Conservation (phyloP, 257 asterid species). For the Capsicum chinense region DNA sequence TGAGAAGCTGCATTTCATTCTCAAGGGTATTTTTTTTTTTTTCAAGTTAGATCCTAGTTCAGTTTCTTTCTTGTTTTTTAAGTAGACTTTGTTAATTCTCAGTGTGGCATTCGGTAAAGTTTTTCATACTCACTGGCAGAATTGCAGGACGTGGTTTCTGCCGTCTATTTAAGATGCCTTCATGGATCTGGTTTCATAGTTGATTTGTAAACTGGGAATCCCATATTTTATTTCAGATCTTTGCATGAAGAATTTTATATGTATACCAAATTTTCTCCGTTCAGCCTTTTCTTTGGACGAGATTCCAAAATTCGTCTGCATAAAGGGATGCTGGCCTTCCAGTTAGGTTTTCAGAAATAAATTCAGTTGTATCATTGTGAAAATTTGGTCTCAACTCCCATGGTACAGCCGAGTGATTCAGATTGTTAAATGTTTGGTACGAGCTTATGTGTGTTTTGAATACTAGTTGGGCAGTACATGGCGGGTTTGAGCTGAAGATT, state of each 20-base stretch:
- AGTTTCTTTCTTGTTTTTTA: not conserved
- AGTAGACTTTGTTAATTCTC: not conserved
- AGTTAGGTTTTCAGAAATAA: not conserved
- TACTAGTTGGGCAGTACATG: no score
- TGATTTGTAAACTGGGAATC: not conserved
- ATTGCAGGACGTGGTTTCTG: not conserved
- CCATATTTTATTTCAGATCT: not conserved
- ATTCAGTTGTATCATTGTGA: not conserved
- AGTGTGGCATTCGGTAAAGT: not conserved
- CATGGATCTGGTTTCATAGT: not conserved
- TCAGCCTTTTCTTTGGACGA: not conserved
- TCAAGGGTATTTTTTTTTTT: not conserved
- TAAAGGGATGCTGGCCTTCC: not conserved
- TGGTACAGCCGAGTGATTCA: not conserved
- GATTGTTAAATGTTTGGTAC: not conserved
- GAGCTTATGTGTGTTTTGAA: no score
- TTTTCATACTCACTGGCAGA: not conserved
- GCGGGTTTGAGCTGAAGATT: no score
- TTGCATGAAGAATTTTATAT: not conserved
- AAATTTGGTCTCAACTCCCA: not conserved
- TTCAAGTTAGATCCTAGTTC: not conserved
- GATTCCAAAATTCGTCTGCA: not conserved
- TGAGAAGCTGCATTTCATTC: constrained; percentile 53
- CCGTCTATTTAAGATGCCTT: constrained; percentile 12
- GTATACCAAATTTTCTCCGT: not conserved